These are phyloP conservation scores for Plasmodium cynomolgi DNA, from an alignment of 169 alveolate genomes.

Conservation along the genomic window DNA sequence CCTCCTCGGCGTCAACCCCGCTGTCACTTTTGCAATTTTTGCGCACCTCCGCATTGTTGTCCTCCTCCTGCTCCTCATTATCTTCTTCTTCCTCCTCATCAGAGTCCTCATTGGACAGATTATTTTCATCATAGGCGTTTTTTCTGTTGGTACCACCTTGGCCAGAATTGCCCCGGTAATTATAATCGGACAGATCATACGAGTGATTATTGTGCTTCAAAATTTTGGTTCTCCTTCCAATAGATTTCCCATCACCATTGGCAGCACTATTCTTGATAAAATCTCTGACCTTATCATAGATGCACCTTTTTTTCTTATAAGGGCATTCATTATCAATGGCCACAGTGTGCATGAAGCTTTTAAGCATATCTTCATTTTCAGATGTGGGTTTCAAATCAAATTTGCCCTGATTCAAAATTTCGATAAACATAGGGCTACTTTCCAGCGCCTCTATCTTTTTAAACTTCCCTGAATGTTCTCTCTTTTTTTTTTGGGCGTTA, in stretches of 20 bases:
- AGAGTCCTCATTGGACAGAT: constrained; percentile 13
- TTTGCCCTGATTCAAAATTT: constrained; percentile 60
- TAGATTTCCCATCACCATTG: constrained; percentile 25
- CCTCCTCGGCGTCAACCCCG: constrained; percentile 14
- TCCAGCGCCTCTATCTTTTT: constrained; percentile 70
- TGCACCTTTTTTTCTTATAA: constrained; percentile 72
- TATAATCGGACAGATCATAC: neutral
- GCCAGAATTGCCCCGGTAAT: neutral
- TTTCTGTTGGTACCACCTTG: constrained; percentile 21
- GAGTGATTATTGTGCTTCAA: neutral
- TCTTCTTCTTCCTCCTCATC: constrained; percentile 20
- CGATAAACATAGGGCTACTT: constrained; percentile 62
- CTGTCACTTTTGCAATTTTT: neutral
- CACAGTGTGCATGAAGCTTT: constrained; percentile 63
- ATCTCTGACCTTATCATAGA: constrained; percentile 74
- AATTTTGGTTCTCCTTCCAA: constrained; percentile 26
- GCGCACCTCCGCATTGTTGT: constrained; percentile 11
- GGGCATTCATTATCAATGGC: constrained; percentile 76
- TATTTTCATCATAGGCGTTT: constrained; percentile 18
- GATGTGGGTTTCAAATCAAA: constrained; percentile 74
- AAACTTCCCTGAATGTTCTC: constrained; percentile 67
- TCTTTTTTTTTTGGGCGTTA: constrained; percentile 49
- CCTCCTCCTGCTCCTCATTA: constrained; percentile 39
- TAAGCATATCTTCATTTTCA: constrained; percentile 54
- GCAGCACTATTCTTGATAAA: constrained; percentile 18